Base-by-base conservation (phyloP, 441 rosid species). In the Hypseocharis bilobata region DNA sequence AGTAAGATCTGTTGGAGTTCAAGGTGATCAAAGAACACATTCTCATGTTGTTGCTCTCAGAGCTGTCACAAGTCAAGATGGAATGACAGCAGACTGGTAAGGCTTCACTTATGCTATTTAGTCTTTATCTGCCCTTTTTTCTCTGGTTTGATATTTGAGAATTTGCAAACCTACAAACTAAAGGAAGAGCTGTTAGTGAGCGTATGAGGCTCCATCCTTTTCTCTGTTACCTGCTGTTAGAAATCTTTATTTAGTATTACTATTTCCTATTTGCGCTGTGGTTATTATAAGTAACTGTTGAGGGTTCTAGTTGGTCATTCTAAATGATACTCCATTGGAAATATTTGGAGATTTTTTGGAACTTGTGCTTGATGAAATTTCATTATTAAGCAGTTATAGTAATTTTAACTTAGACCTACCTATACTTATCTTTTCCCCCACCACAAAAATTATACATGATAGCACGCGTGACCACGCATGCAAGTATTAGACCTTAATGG, bases 1-100 rank as follows among this genome's bases (percentile, higher is more conserved):
- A 14, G 79, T 88, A 62, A 83, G 84, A 75, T 87, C 96, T 26
- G 96, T 90, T 69, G 98, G 96, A 77, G 95, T 92, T 74, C 98
- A 87, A 81, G 98, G 96, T 3, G 95, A 92, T 86, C 94, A 90
- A 80, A 86, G 98, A 75, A 90, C 97, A 6, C 95, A 90, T 75
- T 88, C 97, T 74, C 88, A 93, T 77, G 97, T 93, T 14, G 95
- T 93, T 74, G 87, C 95, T 83, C 91, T 93, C 44, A 84, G 95
- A 40, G 99, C 96, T 20, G 97, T 93, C 60, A 88, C 93, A 52
- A 93, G 96, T 79, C 93, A 93, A 84, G 96, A 93, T 27, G 96
- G 99, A 70, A 91, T 91, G 96, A 93, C 96, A 10, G 96, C 97
- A 58, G 97, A 93, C 69, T 93, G 97, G 96, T 91, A 66, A 70